A percentile compares a stretch with the other conserved stretches of the same genome.
These are phyloP conservation scores for Ligustrum vulgare DNA, from an alignment of 257 asterid genomes.

Conservation along the genomic window DNA sequence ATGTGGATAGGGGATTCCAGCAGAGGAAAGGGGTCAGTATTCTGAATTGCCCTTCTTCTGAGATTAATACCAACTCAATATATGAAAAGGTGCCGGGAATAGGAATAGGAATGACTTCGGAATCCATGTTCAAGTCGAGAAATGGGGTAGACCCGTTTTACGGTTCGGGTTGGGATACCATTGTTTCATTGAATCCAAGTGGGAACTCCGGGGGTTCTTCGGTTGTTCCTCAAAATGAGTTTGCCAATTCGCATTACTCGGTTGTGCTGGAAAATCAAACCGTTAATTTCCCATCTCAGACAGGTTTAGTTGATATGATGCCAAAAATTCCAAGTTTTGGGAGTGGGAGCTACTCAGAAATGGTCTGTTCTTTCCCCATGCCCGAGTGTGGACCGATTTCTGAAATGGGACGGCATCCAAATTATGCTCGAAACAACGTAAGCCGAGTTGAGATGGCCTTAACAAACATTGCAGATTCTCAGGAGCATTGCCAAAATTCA, in stretches of 20 bases:
- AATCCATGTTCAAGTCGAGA: slow-evolving; percentile 34
- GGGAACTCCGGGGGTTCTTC: slow-evolving; percentile 49
- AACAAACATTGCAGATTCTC: slow-evolving; percentile 16
- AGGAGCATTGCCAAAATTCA: slow-evolving; percentile 43
- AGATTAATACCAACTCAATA: slow-evolving; percentile 28
- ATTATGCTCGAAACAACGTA: slow-evolving; percentile 31
- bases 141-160: slow-evolving; percentile 46
- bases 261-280: too few relatives aligned
- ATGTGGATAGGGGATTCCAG: slow-evolving; percentile 45
- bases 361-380: slow-evolving; percentile 45
- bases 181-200: slow-evolving; percentile 54
- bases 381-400: slow-evolving; percentile 39
- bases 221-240: slow-evolving; percentile 55
- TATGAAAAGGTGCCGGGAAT: slow-evolving; percentile 36
- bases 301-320: slow-evolving; percentile 50
- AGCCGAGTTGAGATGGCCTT: slow-evolving; percentile 13
- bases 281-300: slow-evolving; percentile 52
- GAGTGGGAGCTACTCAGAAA: slow-evolving; percentile 60
- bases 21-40: slow-evolving; percentile 25
- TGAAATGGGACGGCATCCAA: slow-evolving; percentile 27
- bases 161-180: slow-evolving; percentile 72
- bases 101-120: slow-evolving; percentile 34
- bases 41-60: slow-evolving; percentile 37
- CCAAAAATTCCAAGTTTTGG: slow-evolving; percentile 68
- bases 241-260: slow-evolving; percentile 48